Base-by-base conservation (phyloP, 768 basidiomycete species). In the Royoungia palumana region DNA sequence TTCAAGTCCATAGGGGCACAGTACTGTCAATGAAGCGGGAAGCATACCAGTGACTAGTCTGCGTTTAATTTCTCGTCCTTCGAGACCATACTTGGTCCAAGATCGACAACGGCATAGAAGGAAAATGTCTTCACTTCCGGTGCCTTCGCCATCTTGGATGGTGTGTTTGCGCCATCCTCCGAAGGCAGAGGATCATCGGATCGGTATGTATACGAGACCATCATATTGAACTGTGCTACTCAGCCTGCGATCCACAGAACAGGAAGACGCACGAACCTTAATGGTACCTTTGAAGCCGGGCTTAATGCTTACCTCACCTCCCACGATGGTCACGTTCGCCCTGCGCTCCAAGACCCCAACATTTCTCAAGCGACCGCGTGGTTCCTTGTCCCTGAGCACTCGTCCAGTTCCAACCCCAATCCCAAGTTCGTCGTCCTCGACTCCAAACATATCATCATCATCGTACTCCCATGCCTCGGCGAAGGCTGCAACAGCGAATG, bases 401-500 rank as follows among this genome's bases (percentile, higher is more conserved):
- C 53, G 74, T 57, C 60, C 73, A 25, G 58, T 43, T 13, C 64
- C 51, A 44, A 58, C 44, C 10, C 64, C 51, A 44, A 68, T 57
- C 11, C 67, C 56, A 47, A 70, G 56, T 28, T 69, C 71, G 38
- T 74, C 73, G 21, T 72, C 75, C 35, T 72, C 69, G 34, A 67
- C 62, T 32, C 79, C 81, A 58, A 86, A 85, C 87, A 90, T 89
- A 37, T 77, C 93, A 49, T 95, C 93, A 50, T 94, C 94, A 46
- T 96, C 95, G 53, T 94, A 96, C 66, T 98, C 94, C 95, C 95
- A 98, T 28, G 91, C 92, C 64, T 98, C 96, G 16, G 92, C 92
- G 62, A 88, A 94, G 3, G 95, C 89, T 13, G 87, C 84, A 40
- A 98, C 81, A 6, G 87, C 74, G 64, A 99, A 95, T 9, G 83